Conservation (phyloP, 257 asterid species). For the Lycium barbarum region DNA sequence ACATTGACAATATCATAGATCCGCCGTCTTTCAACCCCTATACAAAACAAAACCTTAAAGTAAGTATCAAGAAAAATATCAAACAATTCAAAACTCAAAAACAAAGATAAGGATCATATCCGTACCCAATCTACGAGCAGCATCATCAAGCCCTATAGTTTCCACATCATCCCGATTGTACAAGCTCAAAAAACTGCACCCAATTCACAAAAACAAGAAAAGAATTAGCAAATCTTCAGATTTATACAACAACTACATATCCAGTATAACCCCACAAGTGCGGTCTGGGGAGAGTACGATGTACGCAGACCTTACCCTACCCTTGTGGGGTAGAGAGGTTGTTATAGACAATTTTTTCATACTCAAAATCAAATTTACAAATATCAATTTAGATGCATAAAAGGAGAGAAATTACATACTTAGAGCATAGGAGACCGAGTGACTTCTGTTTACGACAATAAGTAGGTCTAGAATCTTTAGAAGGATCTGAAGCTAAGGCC, state of each 20-base stretch:
- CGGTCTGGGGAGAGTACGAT: too few species aligned
- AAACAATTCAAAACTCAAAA: neutral
- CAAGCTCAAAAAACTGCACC: constrained; percentile 76
- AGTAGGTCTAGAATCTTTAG: constrained; percentile 68
- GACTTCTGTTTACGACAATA: constrained; percentile 97
- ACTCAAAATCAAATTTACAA: neutral
- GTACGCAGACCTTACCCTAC: too few species aligned
- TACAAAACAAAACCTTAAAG: neutral
- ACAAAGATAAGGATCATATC: neutral
- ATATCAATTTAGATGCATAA: neutral
- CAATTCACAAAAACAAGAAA: constrained; percentile 16
- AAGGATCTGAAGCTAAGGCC: constrained; percentile 40
- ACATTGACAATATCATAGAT: constrained; percentile 97
- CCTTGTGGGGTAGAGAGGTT: too few species aligned
- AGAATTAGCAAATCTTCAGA: neutral
- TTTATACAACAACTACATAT: neutral
- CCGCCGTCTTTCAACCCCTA: constrained; percentile 97
- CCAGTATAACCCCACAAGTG: too few species aligned
- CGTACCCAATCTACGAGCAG: constrained; percentile 78
- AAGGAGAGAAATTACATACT: constrained; percentile 47
- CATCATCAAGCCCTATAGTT: constrained; percentile 90
- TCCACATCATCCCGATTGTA: constrained; percentile 84
- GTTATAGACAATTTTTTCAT: neutral
- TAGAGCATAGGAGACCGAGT: constrained; percentile 89
- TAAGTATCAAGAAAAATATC: too few species aligned